These are phyloP conservation scores for Lentinula novae-zelandiae DNA, from an alignment of 1,284 basidiomycete species.

Conservation along the genomic window DNA sequence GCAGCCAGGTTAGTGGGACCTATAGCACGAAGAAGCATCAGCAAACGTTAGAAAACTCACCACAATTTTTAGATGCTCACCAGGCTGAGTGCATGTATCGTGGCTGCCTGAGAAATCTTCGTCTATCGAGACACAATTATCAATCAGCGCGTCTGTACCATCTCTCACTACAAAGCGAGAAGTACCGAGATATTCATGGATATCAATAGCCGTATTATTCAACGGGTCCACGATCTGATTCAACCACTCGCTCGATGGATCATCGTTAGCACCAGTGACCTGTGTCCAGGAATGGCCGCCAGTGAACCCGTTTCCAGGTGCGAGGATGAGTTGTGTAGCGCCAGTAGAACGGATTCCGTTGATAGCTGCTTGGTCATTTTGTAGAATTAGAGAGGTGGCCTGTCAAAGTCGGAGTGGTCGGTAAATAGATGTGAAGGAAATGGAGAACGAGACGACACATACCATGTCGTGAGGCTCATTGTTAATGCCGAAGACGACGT, in stretches of 20 bases:
- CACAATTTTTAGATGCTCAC: slow-evolving; percentile 12
- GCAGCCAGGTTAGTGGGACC: slow-evolving; percentile 38
- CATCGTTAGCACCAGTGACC: slow-evolving; percentile 26
- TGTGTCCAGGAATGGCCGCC: slow-evolving; percentile 44
- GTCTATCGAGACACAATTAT: slow-evolving; percentile 21
- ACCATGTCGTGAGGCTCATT: slow-evolving; percentile 46
- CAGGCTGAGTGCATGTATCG: slow-evolving; percentile 38
- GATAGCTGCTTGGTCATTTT: slow-evolving; percentile 42
- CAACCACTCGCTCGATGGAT: slow-evolving; percentile 39
- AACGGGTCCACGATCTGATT: slow-evolving; percentile 37
- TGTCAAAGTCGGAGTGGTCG: slow-evolving; percentile 12
- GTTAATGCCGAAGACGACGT: slow-evolving; percentile 38
- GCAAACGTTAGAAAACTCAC: background rate
- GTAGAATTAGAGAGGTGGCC: slow-evolving; percentile 36
- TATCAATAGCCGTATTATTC: slow-evolving; percentile 40
- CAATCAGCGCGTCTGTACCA: background rate
- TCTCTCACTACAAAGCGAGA: background rate
- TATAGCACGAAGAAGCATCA: slow-evolving; percentile 2
- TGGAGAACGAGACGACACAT: background rate
- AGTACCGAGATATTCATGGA: slow-evolving; percentile 38
- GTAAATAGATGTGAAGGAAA: background rate
- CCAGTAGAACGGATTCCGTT: slow-evolving; percentile 37
- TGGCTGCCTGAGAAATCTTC: slow-evolving; percentile 41
- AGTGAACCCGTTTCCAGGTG: slow-evolving; percentile 43
- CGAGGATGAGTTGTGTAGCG: slow-evolving; percentile 40